These are phyloP conservation scores for Picochlorum sp. DNA, from an alignment of 139 green algal species.

Conservation along the genomic window DNA sequence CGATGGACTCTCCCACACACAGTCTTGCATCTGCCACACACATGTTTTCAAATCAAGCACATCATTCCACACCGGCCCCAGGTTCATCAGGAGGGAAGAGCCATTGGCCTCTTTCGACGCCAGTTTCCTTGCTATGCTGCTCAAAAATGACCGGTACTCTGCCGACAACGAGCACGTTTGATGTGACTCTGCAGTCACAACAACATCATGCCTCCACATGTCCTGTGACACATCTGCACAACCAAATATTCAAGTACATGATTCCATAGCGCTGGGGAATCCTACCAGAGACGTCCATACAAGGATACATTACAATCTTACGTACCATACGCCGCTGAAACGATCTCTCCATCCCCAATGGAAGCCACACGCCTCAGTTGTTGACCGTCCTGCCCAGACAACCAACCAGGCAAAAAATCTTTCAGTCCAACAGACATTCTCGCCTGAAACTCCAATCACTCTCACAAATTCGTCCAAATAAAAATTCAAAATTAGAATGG, in stretches of 20 bases:
- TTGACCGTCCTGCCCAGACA: too few relatives aligned
- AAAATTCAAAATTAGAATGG: too few relatives aligned
- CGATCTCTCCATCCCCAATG: not conserved
- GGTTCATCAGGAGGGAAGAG: slow-evolving; percentile 24
- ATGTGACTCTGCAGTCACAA: not conserved
- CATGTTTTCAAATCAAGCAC: not conserved
- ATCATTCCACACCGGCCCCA: slow-evolving; percentile 16
- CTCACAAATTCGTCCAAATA: too few relatives aligned
- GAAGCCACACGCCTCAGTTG: not conserved
- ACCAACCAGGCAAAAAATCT: not conserved
- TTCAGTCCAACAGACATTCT: not conserved
- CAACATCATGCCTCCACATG: not conserved
- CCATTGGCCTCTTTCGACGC: not conserved
- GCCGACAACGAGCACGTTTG: not conserved
- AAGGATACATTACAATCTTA: not conserved
- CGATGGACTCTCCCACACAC: slow-evolving; percentile 11
- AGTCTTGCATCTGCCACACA: slow-evolving; percentile 13
- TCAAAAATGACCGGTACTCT: not conserved
- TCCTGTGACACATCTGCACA: slow-evolving; percentile 1
- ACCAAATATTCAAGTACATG: not conserved
- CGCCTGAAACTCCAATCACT: too few relatives aligned
- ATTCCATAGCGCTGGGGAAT: not conserved
- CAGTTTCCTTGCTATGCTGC: not conserved
- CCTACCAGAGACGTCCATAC: not conserved
- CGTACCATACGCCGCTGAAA: not conserved